Evolutionary conservation across 345 rosid genomes (phyloP), one percentile per base, ranked within the genome.

Genomic region (Iberis pinnata): DNA sequence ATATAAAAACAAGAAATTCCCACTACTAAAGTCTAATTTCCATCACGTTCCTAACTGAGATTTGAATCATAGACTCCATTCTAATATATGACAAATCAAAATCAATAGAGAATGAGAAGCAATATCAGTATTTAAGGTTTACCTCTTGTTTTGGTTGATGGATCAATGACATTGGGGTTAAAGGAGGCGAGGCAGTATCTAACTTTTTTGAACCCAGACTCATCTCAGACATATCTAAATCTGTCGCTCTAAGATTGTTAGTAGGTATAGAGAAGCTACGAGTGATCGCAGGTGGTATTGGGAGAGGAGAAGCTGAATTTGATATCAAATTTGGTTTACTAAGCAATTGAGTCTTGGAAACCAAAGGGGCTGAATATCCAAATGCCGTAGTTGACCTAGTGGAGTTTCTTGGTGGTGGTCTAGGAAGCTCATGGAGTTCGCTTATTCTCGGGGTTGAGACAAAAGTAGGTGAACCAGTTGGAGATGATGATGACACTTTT

Each of bases 351-450:
- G 75, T 73, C 78, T 72, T 74, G 8, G 74, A 69, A 15, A 76
- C 69, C 70, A 88, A 53, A 7, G 95, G 99, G 11, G 88, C 94
- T 16, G 97, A 93, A 61, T 78, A 74, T 53, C 89, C 90, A 40
- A 58, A 58, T 24, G 76, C 74, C 56, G 75, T 81, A 35, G 80
- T 63, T n/a, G n/a, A 53, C 54, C 67, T 72, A 18, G 43, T 44
- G 32, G 62, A 67, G 26, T 70, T 71, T 66, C 65, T 75, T 14
- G 97, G 99, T 19, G 97, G 99, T 77, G 25, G 25, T 22, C 95
- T 81, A 26, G 99, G 99, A 71, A 93, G 99, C 68, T 88, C 99
- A 69, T 93, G 99, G 60, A 93, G 95, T 75, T 93, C 99, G 20
- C 83, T 93, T 65, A 88, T 88, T 64, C 72, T 83, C 10, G 92